Base-by-base conservation (phyloP, 2,329 filamentous ascomycete genomes). In the Knufia petricola region DNA sequence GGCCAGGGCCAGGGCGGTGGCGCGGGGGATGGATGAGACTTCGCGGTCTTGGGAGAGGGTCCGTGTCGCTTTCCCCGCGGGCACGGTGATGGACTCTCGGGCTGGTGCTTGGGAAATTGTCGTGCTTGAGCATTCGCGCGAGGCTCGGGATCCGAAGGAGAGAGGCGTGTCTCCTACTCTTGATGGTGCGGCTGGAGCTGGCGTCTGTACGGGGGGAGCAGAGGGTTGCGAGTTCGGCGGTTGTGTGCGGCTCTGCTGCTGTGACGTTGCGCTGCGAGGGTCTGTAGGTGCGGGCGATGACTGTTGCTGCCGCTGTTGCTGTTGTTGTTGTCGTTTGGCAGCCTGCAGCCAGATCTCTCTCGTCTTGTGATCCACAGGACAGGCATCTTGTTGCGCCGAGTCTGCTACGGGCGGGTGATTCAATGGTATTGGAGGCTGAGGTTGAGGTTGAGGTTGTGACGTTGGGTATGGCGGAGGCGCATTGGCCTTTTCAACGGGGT, bases 331-430 rank as follows among this genome's bases (percentile, higher is more conserved):
- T 50, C 77, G 73, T 34, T 53, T 48, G 4, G 55, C 55, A 40
- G 56, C 52, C 28, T 57, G 55, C 31, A 96, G 77, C 90, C 90
- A 98, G 59, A 84, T 80, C 60, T 88, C 84, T 60, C 92, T 84
- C 46, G 87, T 84, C 61, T 87, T 85, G 69, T 89, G 85, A 69
- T 96, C 89, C 61, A 96, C 87, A 3, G 92, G 92, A 61, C 92
- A 96, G 50, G 73, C 74, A 34, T 66, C 66, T 37, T 64, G 61
- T 28, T 53, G 17, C 61, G 60, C 32, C 58, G 54, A 32, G 58
- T 52, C 24, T 53, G 55, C 69, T 65, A 47, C 65, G 59, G 45
- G 60, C 43, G 53, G 50, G 26, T 61, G 56, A 49, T 60, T 49
- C 34, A 61, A 63, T 58, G 53, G 46, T 41, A 46, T 51, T 50